A percentile compares a stretch with the other conserved stretches of the same genome.
These are phyloP conservation scores for Pseudoturritis turrita DNA, from an alignment of 345 rosid species.

Conservation along the genomic window DNA sequence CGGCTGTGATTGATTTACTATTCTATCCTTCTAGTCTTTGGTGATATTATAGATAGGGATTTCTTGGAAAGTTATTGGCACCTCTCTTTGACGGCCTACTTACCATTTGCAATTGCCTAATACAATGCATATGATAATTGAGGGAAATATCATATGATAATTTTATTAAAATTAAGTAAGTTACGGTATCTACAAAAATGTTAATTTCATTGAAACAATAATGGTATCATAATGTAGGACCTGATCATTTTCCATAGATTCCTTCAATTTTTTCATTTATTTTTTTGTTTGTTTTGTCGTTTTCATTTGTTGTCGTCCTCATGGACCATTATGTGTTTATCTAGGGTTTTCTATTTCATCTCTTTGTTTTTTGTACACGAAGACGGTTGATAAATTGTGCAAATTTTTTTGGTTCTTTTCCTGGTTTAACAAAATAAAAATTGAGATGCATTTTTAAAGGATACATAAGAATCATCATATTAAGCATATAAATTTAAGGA, in stretches of 20 bases:
- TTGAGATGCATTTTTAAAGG: too few relatives aligned
- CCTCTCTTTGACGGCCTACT: slow-evolving; percentile 8
- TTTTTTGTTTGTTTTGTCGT: neutral
- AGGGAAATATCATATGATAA: neutral
- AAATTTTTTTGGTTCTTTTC: neutral
- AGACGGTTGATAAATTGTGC: neutral
- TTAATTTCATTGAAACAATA: neutral
- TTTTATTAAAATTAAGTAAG: neutral
- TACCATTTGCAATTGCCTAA: slow-evolving; percentile 1
- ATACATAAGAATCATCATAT: too few relatives aligned
- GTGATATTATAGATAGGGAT: neutral
- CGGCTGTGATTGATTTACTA: neutral
- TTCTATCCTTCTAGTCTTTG: neutral
- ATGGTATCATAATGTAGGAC: neutral
- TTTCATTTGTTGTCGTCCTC: slow-evolving; percentile 15
- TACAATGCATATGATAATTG: slow-evolving; percentile 2
- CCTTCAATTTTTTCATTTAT: neutral
- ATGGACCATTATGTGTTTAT: slow-evolving; percentile 18
- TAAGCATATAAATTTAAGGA: too few relatives aligned
- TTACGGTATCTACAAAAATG: neutral
- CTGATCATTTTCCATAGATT: slow-evolving; percentile 4
- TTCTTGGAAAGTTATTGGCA: neutral
- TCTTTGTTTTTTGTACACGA: slow-evolving; percentile 20
- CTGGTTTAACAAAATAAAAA: too few relatives aligned
- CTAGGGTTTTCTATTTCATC: slow-evolving; percentile 20